These are phyloP conservation scores for Physcia stellaris DNA, from an alignment of 495 filamentous ascomycete species.

Conservation along the genomic window DNA sequence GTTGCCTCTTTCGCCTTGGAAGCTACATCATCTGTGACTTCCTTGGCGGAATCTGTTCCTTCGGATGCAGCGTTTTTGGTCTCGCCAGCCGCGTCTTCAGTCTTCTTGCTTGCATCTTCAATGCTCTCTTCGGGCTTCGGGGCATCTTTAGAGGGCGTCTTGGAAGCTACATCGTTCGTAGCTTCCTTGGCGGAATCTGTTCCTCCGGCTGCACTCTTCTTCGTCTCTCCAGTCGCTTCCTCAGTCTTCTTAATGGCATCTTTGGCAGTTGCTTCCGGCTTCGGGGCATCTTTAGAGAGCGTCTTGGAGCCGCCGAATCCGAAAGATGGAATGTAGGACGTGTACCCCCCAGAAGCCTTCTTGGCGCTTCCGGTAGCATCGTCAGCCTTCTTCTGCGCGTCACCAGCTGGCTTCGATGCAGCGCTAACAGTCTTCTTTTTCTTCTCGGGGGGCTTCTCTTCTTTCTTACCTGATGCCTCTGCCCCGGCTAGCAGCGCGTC, in stretches of 20 bases:
- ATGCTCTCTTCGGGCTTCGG: neutral
- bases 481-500: neutral
- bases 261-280: neutral
- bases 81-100: slow-evolving; percentile 1
- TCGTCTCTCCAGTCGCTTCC: slow-evolving; percentile 7
- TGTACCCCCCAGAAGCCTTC: neutral
- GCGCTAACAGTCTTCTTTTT: slow-evolving; percentile 2
- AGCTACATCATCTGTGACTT: neutral
- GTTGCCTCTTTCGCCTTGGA: neutral
- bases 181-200: neutral
- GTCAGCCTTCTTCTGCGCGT: slow-evolving; percentile 2
- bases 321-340: neutral
- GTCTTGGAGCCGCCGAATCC: too few relatives aligned
- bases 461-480: slow-evolving; percentile 3
- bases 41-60: slow-evolving; percentile 1
- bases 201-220: neutral
- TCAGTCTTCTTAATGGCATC: slow-evolving; percentile 16
- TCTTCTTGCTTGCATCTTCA: neutral
- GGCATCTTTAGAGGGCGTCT: neutral
- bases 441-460: slow-evolving; percentile 1
- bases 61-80: too few relatives aligned
- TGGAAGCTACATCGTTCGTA: neutral
- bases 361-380: slow-evolving; percentile 5
- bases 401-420: neutral
- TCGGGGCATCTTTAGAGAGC: neutral